Percentiles rank a stretch among this genome's conserved stretches.
Evolutionary conservation across 352 stramenopile genomes (phyloP).

Genomic region (Lagenidium sp.): DNA sequence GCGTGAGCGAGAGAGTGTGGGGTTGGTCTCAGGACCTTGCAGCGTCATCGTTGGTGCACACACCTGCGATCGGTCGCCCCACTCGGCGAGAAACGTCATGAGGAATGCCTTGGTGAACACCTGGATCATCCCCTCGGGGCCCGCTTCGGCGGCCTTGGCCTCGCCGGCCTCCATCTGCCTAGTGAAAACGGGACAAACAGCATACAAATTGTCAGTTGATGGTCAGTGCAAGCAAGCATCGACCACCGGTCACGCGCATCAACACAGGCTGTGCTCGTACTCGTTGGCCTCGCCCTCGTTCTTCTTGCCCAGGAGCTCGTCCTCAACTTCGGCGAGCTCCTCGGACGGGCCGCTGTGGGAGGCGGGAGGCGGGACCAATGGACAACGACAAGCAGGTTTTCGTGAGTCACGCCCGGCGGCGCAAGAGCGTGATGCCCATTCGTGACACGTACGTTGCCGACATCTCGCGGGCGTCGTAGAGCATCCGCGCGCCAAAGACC

Average conservation of each 20-base stretch:
- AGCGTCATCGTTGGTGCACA: no score
- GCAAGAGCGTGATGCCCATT: neutral
- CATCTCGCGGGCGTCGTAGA: slow-evolving; percentile 84
- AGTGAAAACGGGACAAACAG: slow-evolving; percentile 9
- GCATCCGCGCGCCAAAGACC: slow-evolving; percentile 95
- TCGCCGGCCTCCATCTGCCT: slow-evolving; percentile 21
- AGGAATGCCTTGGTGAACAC: slow-evolving; percentile 94
- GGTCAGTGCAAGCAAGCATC: slow-evolving; percentile 7
- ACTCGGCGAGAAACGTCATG: slow-evolving; percentile 98
- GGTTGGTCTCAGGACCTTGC: no score
- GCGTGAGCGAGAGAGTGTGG: no score
- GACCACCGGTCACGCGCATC: no score
- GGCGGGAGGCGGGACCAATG: neutral
- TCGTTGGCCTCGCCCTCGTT: slow-evolving; percentile 43
- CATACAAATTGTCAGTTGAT: no score
- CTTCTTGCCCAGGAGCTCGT: slow-evolving; percentile 82
- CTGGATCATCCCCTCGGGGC: slow-evolving; percentile 58
- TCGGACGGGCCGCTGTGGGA: slow-evolving; percentile 53
- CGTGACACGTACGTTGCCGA: slow-evolving; percentile 45
- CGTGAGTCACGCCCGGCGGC: neutral
- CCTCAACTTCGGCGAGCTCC: slow-evolving; percentile 74
- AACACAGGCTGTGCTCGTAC: no score
- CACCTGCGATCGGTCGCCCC: slow-evolving; percentile 95
- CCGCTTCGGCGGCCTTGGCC: slow-evolving; percentile 9
- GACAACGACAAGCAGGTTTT: neutral